A percentile compares a stretch with the other conserved stretches of the same genome.
Evolutionary conservation across 257 asterid species (phyloP).

Genomic region (Verbena officinalis): DNA sequence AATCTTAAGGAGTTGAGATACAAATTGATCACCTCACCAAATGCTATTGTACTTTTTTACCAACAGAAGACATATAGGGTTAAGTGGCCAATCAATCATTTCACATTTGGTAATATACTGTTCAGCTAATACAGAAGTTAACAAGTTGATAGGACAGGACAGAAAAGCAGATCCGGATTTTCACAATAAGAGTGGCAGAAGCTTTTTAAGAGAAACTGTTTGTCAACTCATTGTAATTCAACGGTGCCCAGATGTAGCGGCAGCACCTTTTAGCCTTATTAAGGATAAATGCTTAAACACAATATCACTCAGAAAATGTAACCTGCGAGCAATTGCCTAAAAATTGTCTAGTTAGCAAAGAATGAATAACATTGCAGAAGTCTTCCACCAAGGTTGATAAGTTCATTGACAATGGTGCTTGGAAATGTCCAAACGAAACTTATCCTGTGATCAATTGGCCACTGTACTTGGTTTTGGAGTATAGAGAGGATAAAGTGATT

Average conservation of each 20-base stretch:
- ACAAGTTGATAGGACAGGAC: too few relatives aligned
- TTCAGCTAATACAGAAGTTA: too few relatives aligned
- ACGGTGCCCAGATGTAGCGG: constrained; percentile 5
- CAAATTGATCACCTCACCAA: constrained; percentile 2
- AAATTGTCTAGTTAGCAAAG: not conserved
- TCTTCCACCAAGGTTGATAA: too few relatives aligned
- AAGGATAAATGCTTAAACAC: not conserved
- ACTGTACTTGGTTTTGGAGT: too few relatives aligned
- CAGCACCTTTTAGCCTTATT: not conserved
- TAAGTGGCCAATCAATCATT: not conserved
- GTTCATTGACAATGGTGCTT: too few relatives aligned
- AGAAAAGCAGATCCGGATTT: too few relatives aligned
- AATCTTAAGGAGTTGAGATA: not conserved
- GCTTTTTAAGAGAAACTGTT: not conserved
- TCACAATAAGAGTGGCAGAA: too few relatives aligned
- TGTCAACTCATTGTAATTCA: constrained; percentile 8
- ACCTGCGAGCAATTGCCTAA: not conserved
- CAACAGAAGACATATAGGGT: not conserved
- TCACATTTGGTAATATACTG: too few relatives aligned
- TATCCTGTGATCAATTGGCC: too few relatives aligned
- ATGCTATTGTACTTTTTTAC: not conserved
- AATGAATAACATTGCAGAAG: not conserved
- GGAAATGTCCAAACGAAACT: too few relatives aligned
- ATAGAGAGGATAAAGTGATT: too few relatives aligned
- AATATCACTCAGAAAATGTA: not conserved